These are phyloP conservation scores for Sarocladium brachiariae DNA, from an alignment of 2,329 filamentous ascomycete genomes.

Conservation along the genomic window DNA sequence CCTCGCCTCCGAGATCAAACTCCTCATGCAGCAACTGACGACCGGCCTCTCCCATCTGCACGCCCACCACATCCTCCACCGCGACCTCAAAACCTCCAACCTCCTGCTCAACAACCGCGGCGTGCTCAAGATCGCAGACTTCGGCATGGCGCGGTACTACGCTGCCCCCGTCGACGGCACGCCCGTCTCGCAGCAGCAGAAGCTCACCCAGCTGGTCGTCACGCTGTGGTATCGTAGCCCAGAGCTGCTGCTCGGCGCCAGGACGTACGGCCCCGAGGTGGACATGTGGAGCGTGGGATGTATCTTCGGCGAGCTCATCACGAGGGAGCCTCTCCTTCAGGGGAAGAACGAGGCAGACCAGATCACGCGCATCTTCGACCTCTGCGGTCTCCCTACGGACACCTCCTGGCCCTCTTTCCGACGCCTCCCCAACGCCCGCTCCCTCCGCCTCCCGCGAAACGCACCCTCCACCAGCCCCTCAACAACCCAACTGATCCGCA, in stretches of 20 bases:
- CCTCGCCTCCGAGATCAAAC: conserved; percentile 86
- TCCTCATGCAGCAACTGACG: conserved; percentile 74
- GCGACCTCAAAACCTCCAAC: conserved; percentile 90
- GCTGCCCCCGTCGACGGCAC: conserved; percentile 41
- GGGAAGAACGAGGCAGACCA: conserved; percentile 92
- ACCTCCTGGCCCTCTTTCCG: conserved; percentile 81
- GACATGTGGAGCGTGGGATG: conserved; percentile 97
- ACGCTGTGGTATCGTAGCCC: conserved; percentile 96
- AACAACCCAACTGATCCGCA: conserved; percentile 53
- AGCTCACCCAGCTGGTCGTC: conserved; percentile 86
- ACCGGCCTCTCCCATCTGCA: conserved; percentile 82
- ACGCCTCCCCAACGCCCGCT: conserved; percentile 77
- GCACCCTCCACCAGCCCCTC: conserved; percentile 16
- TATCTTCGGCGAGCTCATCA: conserved; percentile 87
- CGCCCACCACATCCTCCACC: conserved; percentile 82
- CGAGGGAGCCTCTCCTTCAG: conserved; percentile 74
- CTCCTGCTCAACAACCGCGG: conserved; percentile 93
- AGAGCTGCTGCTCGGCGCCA: conserved; percentile 77
- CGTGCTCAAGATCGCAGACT: conserved; percentile 91
- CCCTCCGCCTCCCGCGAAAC: conserved; percentile 60
- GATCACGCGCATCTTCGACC: conserved; percentile 77
- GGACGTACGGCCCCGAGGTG: conserved; percentile 66
- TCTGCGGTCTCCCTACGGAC: conserved; percentile 80
- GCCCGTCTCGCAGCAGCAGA: conserved; percentile 20
- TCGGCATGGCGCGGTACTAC: conserved; percentile 92